phyloP scores from a whole-genome alignment of 2,329 filamentous ascomycete species.

The Nemania sp. region DNA sequence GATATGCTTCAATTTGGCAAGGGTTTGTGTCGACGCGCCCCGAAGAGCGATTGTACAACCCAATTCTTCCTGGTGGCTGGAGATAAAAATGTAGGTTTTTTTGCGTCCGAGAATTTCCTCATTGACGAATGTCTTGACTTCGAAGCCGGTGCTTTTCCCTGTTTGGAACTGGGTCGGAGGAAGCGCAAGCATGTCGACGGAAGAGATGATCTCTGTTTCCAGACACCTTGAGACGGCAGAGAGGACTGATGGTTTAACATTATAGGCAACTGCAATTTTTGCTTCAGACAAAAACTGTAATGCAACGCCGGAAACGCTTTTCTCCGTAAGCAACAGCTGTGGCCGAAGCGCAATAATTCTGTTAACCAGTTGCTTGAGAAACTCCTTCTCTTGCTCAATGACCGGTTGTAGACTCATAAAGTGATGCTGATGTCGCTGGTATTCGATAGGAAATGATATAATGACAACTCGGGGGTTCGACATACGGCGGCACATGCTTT shows the following conservation, averaged over 20 bases:
- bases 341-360: slow-evolving; percentile 86
- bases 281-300: slow-evolving; percentile 86
- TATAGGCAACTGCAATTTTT: slow-evolving; percentile 91
- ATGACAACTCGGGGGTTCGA: slow-evolving; percentile 84
- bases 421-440: slow-evolving; percentile 88
- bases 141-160: slow-evolving; percentile 83
- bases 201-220: slow-evolving; percentile 90
- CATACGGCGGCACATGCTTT: slow-evolving; percentile 92
- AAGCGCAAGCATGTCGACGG: slow-evolving; percentile 86
- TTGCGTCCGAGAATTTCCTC: slow-evolving; percentile 73
- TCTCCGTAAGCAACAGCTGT: slow-evolving; percentile 87
- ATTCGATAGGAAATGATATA: slow-evolving; percentile 94
- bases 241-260: slow-evolving; percentile 94
- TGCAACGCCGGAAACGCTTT: slow-evolving; percentile 88
- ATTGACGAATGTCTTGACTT: slow-evolving; percentile 94
- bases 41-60: slow-evolving; percentile 94
- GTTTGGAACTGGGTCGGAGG: slow-evolving; percentile 70
- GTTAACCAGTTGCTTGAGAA: slow-evolving; percentile 86
- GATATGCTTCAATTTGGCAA: slow-evolving; percentile 85
- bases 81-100: slow-evolving; percentile 95
- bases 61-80: slow-evolving; percentile 84
- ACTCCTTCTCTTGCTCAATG: slow-evolving; percentile 95
- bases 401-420: slow-evolving; percentile 99
- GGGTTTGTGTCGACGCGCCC: slow-evolving; percentile 71
- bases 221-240: slow-evolving; percentile 93